Evolutionary conservation across 805 yeast species (phyloP), one percentile per base, ranked within the genome.

Genomic region (Nakazawaea siamensis): DNA sequence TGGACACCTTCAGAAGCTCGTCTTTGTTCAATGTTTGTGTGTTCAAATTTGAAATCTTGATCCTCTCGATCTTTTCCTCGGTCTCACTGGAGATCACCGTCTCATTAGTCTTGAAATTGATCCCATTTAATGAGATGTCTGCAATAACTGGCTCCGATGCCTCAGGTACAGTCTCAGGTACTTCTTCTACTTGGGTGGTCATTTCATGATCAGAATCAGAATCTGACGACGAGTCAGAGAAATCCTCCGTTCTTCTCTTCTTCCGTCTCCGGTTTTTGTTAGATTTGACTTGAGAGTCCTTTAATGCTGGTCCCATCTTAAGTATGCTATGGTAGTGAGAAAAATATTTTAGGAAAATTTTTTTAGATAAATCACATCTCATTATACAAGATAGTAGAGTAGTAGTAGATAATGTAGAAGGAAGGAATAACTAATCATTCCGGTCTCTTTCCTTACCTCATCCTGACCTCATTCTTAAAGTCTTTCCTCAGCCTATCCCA

Each of bases 221-320:
- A 2, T 69, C 62, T 1, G 76, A 68, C 24, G 62, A 66, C 2
- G 74, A 66, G 28, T 64, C 64, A 13, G 71, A 68, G 0, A 82
- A 77, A 20, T 76, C 73, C 34, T 79, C 85, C 0, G 90, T 80
- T 76, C 88, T 80, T 73, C 87, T 76, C 73, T 79, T 80, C 70
- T 80, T 80, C 50, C 79, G 66, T 43, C 83, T 70, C 47, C 83
- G 66, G 43, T 72, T 64, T 6, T 14, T 15, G 29, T 12, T 12
- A 9, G 13, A 5, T 24, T 34, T 34, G 17, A 34, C 19, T 24
- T 34, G 37, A n/a, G 18, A 9, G 18, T 34, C 37, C 18, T 34
- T 34, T 11, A 34, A 18, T 33, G 21, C 33, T n/a, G 24, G 27
- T 4, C 37, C 37, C 37, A 34, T 33, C 8, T 27, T 33, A 8